A percentile compares a stretch with the other conserved stretches of the same genome.
phyloP scores from a whole-genome alignment of 1,284 basidiomycete species.

The Apiotrichum veenhuisii region DNA sequence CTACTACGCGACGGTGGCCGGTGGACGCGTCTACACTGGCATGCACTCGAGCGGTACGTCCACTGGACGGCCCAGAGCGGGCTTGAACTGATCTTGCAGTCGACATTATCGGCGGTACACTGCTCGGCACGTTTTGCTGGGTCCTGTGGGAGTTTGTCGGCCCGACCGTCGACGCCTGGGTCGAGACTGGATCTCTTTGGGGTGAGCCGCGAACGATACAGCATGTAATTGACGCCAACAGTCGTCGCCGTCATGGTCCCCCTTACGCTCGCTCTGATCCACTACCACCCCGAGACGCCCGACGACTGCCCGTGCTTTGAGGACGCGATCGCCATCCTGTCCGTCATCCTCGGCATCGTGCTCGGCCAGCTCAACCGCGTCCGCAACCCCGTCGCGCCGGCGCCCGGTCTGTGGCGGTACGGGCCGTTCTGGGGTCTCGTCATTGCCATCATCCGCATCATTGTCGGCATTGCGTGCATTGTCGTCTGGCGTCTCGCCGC shows the following conservation, averaged over 20 bases:
- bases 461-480: slow-evolving; percentile 59
- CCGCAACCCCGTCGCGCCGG: slow-evolving; percentile 3
- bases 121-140: slow-evolving; percentile 68
- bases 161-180: slow-evolving; percentile 46
- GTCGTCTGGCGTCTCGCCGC: slow-evolving; percentile 80
- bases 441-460: slow-evolving; percentile 60
- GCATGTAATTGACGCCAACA: slow-evolving; percentile 18
- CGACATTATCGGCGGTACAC: slow-evolving; percentile 65
- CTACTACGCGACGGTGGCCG: slow-evolving; percentile 75
- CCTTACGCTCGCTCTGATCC: slow-evolving; percentile 66
- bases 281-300: slow-evolving; percentile 85
- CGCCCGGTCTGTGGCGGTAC: slow-evolving; percentile 6
- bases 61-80: too few species aligned
- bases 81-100: slow-evolving; percentile 43
- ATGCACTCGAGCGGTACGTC: slow-evolving; percentile 66
- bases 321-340: slow-evolving; percentile 88
- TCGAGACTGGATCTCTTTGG: slow-evolving; percentile 56
- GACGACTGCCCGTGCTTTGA: slow-evolving; percentile 99
- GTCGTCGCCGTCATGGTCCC: slow-evolving; percentile 69
- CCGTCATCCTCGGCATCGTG: slow-evolving; percentile 74
- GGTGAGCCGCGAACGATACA: slow-evolving; percentile 52
- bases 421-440: slow-evolving; percentile 7
- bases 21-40: slow-evolving; percentile 82
- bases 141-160: slow-evolving; percentile 52
- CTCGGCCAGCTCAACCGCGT: slow-evolving; percentile 62